Base-by-base conservation (phyloP, 1,139 yeast genomes). In the Pichia sp. region DNA sequence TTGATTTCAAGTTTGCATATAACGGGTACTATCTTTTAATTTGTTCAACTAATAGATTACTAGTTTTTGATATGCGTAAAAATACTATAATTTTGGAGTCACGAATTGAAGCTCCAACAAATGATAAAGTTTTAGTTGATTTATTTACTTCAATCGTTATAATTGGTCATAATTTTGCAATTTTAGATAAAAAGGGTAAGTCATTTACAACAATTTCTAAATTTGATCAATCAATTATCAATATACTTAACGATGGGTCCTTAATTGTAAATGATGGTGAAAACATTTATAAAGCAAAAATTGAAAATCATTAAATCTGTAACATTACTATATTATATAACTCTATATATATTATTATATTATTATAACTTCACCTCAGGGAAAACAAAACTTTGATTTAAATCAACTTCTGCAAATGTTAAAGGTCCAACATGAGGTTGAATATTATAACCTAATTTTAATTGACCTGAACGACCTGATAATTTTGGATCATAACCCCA, bases 351-450 rank as follows among this genome's bases (percentile, higher is more conserved):
- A 13, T 3, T 22, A 19, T 19, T 22, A 19, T 38, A 19, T 22
- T 39, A 22, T 39, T 25, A 22, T 39, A 39, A 14, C 11, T 41
- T 41, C 11, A 13, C 34, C 19, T 45, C 51, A 33, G 71, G 69
- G 62, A 72, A 69, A 47, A 60, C 61, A 19, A 70, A 57, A 9
- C 60, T 54, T 13, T 69, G 62, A 38, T 67, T 66, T 10, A 78
- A 72, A 11, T 63, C 67, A 5, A 89, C 75, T 53, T 77, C 76
- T 3, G 96, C 97, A 67, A 72, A 87, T 0, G 82, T 66, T 58
- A 93, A 72, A 5, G 90, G 83, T 8, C 99, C 99, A 11, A 91
- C 80, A 67, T 83, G 77, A 3, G 99, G 99, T 71, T 93, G 98
- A 50, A 91, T 76, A 67, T 91, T 91, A 95, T 96, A 93, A 58